Evolutionary conservation across 805 yeast genomes (phyloP), one percentile per base, ranked within the genome.

Genomic region (Saitoella complicata): DNA sequence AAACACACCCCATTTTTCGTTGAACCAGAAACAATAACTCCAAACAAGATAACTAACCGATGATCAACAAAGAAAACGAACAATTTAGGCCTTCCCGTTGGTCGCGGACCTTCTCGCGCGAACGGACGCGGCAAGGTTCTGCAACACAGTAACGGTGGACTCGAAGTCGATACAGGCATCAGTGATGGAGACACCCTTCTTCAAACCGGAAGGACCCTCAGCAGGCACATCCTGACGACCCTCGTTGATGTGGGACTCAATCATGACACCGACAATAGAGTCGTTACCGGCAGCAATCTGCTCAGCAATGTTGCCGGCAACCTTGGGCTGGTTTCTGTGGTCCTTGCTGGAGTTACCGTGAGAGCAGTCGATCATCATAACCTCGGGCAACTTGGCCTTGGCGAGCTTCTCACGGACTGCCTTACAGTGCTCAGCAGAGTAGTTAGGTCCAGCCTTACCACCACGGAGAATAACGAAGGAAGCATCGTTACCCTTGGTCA

Each of bases 151-250:
- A 47, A 74, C 91, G 44, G 98, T 91, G 46, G 82, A 71, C 50
- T 84, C 94, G 85, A 94, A 86, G 49, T 80, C 71, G 45, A 91
- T 94, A 71, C 98, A 91, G 31, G 91, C 95, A 64, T 91, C 98
- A 49, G 98, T 91, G 63, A 91, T 86, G 49, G 94, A 81, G 51
- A 87, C 94, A 64, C 98, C 98, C 70, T 87, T 84, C 60, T 81
- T 76, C 60, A 86, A 69, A 45, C 75, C 75, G 7, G 67, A 67
- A 56, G 72, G 73, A 41, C 76, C 47, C 49, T 67, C 69, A 9
- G 74, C 66, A 43, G 93, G 86, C 54, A 82, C 80, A 53, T 72
- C 69, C 66, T 88, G 98, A 64, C 78, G 79, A 55, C 98, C 98
- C 64, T 81, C 96, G 58, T 77, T 75, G 61, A 88, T 77, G 64